Percentiles rank a stretch among this genome's conserved stretches.
These are phyloP conservation scores for Pleurozium schreberi DNA, from an alignment of 225 moss, liverwort and hornwort genomes.

Conservation along the genomic window DNA sequence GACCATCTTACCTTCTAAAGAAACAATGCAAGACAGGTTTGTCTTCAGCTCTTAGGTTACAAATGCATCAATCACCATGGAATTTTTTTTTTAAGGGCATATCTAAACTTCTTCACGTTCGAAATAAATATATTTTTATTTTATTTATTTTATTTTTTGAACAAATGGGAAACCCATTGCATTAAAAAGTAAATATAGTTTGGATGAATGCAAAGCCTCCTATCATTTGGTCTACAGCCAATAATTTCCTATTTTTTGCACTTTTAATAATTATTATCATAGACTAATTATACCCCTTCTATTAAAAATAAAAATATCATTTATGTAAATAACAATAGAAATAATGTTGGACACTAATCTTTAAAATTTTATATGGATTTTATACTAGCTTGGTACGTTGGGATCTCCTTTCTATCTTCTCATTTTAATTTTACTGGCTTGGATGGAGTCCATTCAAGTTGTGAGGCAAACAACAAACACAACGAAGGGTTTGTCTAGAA, in stretches of 20 bases:
- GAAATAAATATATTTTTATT: no score
- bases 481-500: background rate
- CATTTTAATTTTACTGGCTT: no score
- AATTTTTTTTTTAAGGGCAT: background rate
- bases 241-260: background rate
- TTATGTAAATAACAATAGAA: no score
- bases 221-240: accelerated
- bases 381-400: no score
- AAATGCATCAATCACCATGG: accelerated
- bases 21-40: background rate
- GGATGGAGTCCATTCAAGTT: background rate
- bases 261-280: background rate
- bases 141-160: no score
- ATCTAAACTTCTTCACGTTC: background rate
- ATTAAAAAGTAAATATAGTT: no score
- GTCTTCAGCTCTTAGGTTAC: no score
- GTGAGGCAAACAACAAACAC: background rate
- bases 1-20: background rate
- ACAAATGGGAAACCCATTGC: no score
- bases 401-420: no score
- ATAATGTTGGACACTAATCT: no score
- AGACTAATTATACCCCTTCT: background rate
- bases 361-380: no score
- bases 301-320: background rate
- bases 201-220: background rate